Evolutionary conservation across 768 basidiomycete species (phyloP).

Genomic region (Termitomyces sp.): DNA sequence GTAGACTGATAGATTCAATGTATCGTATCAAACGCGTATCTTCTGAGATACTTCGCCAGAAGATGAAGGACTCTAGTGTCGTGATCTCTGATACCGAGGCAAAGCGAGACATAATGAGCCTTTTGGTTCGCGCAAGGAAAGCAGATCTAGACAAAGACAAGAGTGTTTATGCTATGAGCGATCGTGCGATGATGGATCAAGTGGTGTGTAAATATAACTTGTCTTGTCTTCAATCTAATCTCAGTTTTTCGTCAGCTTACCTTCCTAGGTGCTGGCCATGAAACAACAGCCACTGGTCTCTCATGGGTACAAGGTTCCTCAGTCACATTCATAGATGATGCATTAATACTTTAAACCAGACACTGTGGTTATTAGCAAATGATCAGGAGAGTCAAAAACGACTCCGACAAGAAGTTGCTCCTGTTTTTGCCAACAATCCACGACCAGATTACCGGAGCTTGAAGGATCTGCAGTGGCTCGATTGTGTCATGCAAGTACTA

Average conservation of each 20-base stretch:
- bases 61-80: conserved; percentile 29
- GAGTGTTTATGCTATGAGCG: conserved; percentile 36
- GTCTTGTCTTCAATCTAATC: not conserved
- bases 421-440: conserved; percentile 26
- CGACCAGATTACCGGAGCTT: conserved; percentile 34
- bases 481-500: conserved; percentile 30
- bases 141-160: conserved; percentile 28
- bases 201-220: conserved; percentile 26
- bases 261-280: conserved; percentile 41
- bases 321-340: not conserved
- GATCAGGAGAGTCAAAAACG: conserved; percentile 41
- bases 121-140: conserved; percentile 40
- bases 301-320: conserved; percentile 34
- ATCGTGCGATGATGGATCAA: conserved; percentile 46
- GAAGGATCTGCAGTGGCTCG: conserved; percentile 32
- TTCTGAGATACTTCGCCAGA: conserved; percentile 31
- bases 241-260: conserved; percentile 27
- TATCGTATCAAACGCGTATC: conserved; percentile 36
- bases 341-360: conserved; percentile 20
- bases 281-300: conserved; percentile 42
- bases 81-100: conserved; percentile 28
- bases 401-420: conserved; percentile 46
- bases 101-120: conserved; percentile 47
- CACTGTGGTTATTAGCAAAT: conserved; percentile 48
- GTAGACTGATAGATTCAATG: conserved; percentile 21